Base-by-base conservation (phyloP, 2,329 filamentous ascomycete genomes). In the Pseudogymnoascus pannorum region DNA sequence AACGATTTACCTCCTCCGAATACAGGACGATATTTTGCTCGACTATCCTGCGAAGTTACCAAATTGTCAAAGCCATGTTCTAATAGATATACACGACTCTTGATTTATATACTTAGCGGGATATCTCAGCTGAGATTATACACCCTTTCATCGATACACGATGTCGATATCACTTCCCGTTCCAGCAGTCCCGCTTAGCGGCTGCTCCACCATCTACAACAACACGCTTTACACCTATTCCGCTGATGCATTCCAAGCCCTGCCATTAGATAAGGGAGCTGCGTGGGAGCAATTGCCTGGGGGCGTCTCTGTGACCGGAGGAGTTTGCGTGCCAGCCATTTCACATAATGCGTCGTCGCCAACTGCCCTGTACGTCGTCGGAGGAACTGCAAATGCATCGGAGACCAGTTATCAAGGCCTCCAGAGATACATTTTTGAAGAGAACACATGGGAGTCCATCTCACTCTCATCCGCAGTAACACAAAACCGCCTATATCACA, bases 201-300 rank as follows among this genome's bases (percentile, higher is more conserved):
- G 90, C 70, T 97, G 93, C 76, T 91, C 92, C 62, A 84, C 88
- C 70, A 82, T 97, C 64, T 80, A 90, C 77, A 80, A 92, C 71
- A 87, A 92, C 73, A 91, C 86, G 11, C 84, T 97, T 60, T 97
- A 95, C 77, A 86, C 89, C 51, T 96, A 91, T 73, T 90, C 91
- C 5, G 76, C 85, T 7, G 76, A 83, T 54, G 89, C 85, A 26
- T 92, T 97, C 68, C 84, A 92, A 72, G 88, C 88, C 7, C 75
- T 97, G 66, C 75, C 80, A 11, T 76, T 97, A 65, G 75, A 82
- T 65, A 75, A 85, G 66, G 88, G 88, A 58, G 88, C 85, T 57
- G 75, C 84, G 75, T 97, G 93, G 93, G 77, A 81, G 65, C 72
- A 79, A 66, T 73, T 94, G 66, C 70, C 80, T 0, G 81, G 81